Evolutionary conservation across 371 early-diverging fungal species (phyloP).

Genomic region (Haplosporangium sp.): DNA sequence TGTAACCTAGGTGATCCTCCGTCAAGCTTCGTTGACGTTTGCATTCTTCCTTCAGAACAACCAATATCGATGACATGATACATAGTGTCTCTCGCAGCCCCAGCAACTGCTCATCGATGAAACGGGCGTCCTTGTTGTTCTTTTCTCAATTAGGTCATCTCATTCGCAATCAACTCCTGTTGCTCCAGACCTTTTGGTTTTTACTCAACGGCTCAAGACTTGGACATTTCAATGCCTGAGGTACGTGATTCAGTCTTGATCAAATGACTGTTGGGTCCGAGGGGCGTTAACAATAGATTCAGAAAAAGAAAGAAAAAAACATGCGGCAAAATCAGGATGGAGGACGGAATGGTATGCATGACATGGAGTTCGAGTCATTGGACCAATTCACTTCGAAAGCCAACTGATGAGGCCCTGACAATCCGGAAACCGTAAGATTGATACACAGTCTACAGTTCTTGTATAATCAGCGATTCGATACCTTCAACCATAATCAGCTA

Average conservation of each 20-base stretch:
- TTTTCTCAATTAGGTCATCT: background rate
- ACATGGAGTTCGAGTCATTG: constrained; percentile 96
- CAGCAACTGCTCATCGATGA: constrained; percentile 4
- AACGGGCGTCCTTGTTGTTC: background rate
- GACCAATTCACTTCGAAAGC: constrained; percentile 83
- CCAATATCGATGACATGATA: too few species aligned
- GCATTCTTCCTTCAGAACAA: too few species aligned
- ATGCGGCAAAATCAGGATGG: constrained; percentile 88
- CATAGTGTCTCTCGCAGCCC: too few species aligned
- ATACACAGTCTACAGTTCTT: constrained; percentile 88
- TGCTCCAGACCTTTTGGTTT: background rate
- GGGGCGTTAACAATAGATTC: too few species aligned
- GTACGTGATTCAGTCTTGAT: background rate
- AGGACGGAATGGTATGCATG: constrained; percentile 90
- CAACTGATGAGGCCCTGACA: constrained; percentile 82
- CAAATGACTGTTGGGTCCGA: constrained; percentile 42
- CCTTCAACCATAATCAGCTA: constrained; percentile 86
- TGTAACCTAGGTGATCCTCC: too few species aligned
- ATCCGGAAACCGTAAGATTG: constrained; percentile 89
- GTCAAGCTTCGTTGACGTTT: too few species aligned
- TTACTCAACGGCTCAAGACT: background rate
- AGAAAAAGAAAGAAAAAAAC: constrained; percentile 90
- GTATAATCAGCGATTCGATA: constrained; percentile 81
- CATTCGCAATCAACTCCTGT: background rate
- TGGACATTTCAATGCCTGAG: background rate